Percentiles rank a stretch among this genome's conserved stretches.
Conservation (phyloP, 257 asterid species). For the Solanum habrochaites region DNA sequence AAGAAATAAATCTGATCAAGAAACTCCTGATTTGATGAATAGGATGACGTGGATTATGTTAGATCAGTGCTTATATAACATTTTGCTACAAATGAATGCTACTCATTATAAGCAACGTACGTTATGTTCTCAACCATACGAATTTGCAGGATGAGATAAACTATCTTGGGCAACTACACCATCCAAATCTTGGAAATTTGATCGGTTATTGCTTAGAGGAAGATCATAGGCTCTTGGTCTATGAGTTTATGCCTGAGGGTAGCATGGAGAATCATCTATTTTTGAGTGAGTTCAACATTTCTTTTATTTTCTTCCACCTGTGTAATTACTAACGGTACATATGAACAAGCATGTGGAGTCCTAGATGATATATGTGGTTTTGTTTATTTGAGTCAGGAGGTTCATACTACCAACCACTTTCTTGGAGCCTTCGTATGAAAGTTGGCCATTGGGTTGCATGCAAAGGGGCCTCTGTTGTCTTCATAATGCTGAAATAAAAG, state of each 20-base stretch:
- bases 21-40: background rate
- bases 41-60: no score
- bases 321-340: background rate
- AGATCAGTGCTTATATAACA: background rate
- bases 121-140: background rate
- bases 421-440: conserved; percentile 67
- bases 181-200: conserved; percentile 64
- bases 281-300: conserved; percentile 35
- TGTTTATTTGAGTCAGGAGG: conserved; percentile 38
- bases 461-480: conserved; percentile 68
- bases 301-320: background rate
- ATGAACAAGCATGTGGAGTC: background rate
- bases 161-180: conserved; percentile 53
- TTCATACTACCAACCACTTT: conserved; percentile 57
- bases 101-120: background rate
- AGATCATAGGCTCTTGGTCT: conserved; percentile 53
- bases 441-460: conserved; percentile 66
- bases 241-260: conserved; percentile 69
- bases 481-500: conserved; percentile 52
- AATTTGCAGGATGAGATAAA: conserved; percentile 52
- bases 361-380: background rate
- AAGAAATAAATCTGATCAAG: background rate
- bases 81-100: background rate
- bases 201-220: conserved; percentile 67
- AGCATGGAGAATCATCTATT: conserved; percentile 69